A percentile compares a stretch with the other conserved stretches of the same genome.
Conservation (phyloP, 805 yeast species). For the Yarrowia divulgata region DNA sequence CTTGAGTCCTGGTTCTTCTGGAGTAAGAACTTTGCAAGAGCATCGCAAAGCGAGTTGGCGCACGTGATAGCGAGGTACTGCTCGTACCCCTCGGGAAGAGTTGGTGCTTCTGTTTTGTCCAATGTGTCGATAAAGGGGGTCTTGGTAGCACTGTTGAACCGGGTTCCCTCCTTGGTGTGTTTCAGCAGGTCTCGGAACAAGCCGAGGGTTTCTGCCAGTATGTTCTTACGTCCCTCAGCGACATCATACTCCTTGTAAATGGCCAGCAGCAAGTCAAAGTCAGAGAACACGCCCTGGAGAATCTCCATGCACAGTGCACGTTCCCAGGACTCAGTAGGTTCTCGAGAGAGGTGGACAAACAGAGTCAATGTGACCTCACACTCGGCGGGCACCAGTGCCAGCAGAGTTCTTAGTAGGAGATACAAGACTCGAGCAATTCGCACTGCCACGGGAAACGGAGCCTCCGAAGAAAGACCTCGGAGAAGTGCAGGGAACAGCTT, state of each 20-base stretch:
- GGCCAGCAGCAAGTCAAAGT: conserved; percentile 58
- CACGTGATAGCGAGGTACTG: conserved; percentile 64
- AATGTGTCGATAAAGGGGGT: conserved; percentile 73
- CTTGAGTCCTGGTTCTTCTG: conserved; percentile 28
- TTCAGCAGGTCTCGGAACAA: conserved; percentile 49
- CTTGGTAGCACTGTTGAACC: conserved; percentile 48
- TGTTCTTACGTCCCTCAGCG: conserved; percentile 63
- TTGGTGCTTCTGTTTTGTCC: conserved; percentile 82
- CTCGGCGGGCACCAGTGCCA: conserved; percentile 71
- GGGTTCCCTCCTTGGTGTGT: conserved; percentile 23
- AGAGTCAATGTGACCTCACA: conserved; percentile 80
- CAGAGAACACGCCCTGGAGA: conserved; percentile 64
- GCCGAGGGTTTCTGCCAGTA: conserved; percentile 62
- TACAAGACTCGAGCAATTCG: conserved; percentile 77
- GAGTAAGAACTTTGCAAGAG: conserved; percentile 58
- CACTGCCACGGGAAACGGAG: conserved; percentile 72
- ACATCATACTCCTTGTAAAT: conserved; percentile 71
- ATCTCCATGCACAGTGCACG: conserved; percentile 76
- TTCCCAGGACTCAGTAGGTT: conserved; percentile 73
- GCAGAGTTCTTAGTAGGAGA: conserved; percentile 66
- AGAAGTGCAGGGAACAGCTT: conserved; percentile 79
- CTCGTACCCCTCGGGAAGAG: conserved; percentile 66
- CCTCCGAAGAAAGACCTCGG: conserved; percentile 64
- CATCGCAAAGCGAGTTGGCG: conserved; percentile 67
- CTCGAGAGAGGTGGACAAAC: conserved; percentile 70